Evolutionary conservation across 352 stramenopile genomes (phyloP).

Genomic region (Phytophthora chlamydospora): DNA sequence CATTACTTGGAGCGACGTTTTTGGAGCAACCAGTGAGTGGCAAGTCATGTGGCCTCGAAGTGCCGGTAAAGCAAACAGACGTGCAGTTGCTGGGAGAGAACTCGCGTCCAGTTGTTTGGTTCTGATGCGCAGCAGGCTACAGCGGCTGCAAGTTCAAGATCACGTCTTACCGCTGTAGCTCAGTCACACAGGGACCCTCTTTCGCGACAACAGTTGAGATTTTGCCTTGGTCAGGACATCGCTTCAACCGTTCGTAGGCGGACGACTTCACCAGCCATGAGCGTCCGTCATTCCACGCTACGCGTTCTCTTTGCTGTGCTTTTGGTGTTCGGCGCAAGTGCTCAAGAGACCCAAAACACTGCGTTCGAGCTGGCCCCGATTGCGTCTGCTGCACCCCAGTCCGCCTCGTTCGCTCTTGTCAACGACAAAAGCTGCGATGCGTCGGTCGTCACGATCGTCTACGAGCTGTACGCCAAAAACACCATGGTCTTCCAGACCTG

Average conservation of each 20-base stretch:
- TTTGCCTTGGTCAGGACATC: conserved; percentile 9
- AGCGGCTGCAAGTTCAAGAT: background rate
- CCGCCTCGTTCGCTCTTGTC: conserved; percentile 44
- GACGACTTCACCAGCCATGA: conserved; percentile 11
- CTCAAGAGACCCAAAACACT: conserved; percentile 17
- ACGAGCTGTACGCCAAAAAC: conserved; percentile 55
- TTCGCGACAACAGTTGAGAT: conserved; percentile 16
- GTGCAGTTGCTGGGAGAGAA: background rate
- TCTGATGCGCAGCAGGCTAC: background rate
- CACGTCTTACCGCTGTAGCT: background rate
- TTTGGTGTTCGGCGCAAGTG: background rate
- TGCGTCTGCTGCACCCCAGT: conserved; percentile 37
- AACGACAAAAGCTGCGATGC: conserved; percentile 41
- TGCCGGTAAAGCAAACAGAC: no score
- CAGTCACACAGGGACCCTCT: background rate
- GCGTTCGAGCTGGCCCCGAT: conserved; percentile 34
- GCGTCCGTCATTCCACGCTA: background rate
- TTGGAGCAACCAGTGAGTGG: no score
- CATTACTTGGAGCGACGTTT: no score
- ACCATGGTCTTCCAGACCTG: conserved; percentile 54
- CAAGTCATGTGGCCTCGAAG: no score
- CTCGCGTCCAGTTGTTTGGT: conserved; percentile 7
- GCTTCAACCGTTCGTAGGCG: background rate
- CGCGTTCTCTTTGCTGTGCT: conserved; percentile 9
- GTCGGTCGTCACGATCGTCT: conserved; percentile 37